A percentile compares a stretch with the other conserved stretches of the same genome.
These are phyloP conservation scores for Nepenthes gracilis DNA, from an alignment of 148 eudicot species.

Conservation along the genomic window DNA sequence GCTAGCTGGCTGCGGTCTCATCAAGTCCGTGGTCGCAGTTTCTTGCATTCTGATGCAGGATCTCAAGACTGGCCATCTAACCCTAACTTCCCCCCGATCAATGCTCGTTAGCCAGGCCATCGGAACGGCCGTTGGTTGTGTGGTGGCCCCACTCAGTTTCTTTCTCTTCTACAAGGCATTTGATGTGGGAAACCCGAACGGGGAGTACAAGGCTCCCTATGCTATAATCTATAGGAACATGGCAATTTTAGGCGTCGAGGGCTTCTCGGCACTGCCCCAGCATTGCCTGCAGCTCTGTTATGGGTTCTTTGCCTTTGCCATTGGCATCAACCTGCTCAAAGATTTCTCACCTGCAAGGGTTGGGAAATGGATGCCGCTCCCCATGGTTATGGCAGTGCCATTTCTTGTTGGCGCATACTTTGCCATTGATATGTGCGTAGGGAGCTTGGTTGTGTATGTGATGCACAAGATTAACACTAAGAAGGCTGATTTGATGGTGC, in stretches of 20 bases:
- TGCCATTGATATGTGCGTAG: slow-evolving; percentile 73
- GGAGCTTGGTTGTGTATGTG: slow-evolving; percentile 51
- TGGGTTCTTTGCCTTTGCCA: slow-evolving; percentile 50
- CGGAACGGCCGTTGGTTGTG: slow-evolving; percentile 61
- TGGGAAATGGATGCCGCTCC: slow-evolving; percentile 51
- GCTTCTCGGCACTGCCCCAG: slow-evolving; percentile 53
- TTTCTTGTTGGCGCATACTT: slow-evolving; percentile 61
- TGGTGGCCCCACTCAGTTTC: slow-evolving; percentile 52
- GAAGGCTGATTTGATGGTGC: slow-evolving; percentile 47
- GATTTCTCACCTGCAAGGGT: slow-evolving; percentile 31
- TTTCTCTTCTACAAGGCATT: slow-evolving; percentile 58
- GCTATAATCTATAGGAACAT: slow-evolving; percentile 59
- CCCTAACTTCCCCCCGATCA: slow-evolving; percentile 60
- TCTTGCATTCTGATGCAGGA: slow-evolving; percentile 65
- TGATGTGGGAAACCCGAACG: slow-evolving; percentile 52
- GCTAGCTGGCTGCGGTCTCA: slow-evolving; percentile 60
- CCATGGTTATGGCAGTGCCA: slow-evolving; percentile 84
- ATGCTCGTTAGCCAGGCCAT: slow-evolving; percentile 65
- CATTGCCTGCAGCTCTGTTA: slow-evolving; percentile 63
- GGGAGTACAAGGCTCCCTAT: slow-evolving; percentile 67
- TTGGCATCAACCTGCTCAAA: slow-evolving; percentile 29
- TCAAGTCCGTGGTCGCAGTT: slow-evolving; percentile 57
- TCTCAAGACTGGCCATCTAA: slow-evolving; percentile 61
- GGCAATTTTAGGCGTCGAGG: slow-evolving; percentile 75
- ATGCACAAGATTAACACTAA: slow-evolving; percentile 34